Conservation (phyloP, 2,329 filamentous ascomycete species). For the Ophiognomonia clavigignenti-juglandacearum region DNA sequence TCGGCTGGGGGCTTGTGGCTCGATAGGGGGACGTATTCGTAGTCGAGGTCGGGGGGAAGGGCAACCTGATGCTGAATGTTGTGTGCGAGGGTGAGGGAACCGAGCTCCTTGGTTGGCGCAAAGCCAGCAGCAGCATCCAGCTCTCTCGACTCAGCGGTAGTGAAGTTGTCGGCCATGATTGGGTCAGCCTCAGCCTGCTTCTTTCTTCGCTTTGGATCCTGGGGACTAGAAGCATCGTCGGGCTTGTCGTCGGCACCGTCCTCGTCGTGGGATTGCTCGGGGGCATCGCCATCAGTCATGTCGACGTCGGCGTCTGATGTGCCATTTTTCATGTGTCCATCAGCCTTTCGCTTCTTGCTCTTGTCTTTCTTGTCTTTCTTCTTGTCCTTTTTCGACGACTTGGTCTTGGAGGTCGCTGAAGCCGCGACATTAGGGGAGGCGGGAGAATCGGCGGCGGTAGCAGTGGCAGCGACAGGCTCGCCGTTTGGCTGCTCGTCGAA, state of each 20-base stretch:
- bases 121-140: constrained; percentile 74
- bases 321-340: constrained; percentile 65
- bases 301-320: constrained; percentile 33
- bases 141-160: constrained; percentile 91
- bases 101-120: constrained; percentile 53
- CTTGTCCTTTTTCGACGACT: constrained; percentile 28
- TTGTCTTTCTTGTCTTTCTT: constrained; percentile 49
- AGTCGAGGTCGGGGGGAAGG: constrained; percentile 86
- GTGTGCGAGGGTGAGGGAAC: constrained; percentile 80
- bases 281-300: constrained; percentile 37
- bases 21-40: constrained; percentile 91
- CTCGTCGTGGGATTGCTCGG: constrained; percentile 31
- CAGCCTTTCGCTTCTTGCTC: constrained; percentile 82
- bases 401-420: constrained; percentile 16
- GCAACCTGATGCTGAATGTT: constrained; percentile 99
- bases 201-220: constrained; percentile 58
- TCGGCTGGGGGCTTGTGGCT: constrained; percentile 86
- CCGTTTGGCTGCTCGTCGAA: constrained; percentile 64
- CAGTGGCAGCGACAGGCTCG: constrained; percentile 37
- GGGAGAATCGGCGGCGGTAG: constrained; percentile 48
- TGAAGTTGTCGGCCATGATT: constrained; percentile 86
- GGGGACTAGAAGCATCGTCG: constrained; percentile 35
- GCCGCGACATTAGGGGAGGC: constrained; percentile 28
- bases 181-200: constrained; percentile 65
- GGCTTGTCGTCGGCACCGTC: constrained; percentile 30